Evolutionary conservation across 345 rosid species (phyloP), one percentile per base, ranked within the genome.

Genomic region (Salix caprea): DNA sequence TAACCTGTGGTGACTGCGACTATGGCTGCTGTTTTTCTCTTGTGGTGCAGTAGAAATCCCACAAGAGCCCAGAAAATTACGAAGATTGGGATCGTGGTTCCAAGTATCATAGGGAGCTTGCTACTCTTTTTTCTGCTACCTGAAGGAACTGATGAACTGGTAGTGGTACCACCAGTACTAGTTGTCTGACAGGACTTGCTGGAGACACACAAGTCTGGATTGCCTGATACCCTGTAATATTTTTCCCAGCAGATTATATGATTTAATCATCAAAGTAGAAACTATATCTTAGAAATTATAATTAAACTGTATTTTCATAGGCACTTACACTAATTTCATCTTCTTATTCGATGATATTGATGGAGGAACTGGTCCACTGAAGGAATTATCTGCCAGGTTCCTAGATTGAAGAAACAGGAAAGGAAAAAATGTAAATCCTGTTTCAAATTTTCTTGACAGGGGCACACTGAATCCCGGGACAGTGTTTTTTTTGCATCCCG

Each of bases 41-140:
- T 84, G 10, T 84, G 83, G 65, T 48, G 86, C 6, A 62, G 58
- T 7, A 74, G 6, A 9, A 78, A 32, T 54, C 83, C 81, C 40
- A 79, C 80, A 64, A 83, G 44, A 3, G 73, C 81, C 87, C 76
- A 81, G 16, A 83, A 37, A 54, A 84, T 64, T 1, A 83, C 2
- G 75, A 79, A 72, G 42, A 48, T 9, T 60, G 92, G 83, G 67
- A 89, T 76, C 12, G 75, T 62, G 69, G 76, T 44, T 70, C 90
- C 90, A 36, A 89, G 79, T 5, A 89, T 87, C 37, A 72, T 67
- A 0, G 86, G 88, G 13, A 74, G 67, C 64, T 80, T 85, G 78
- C 69, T 84, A 8, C 65, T 85, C 66, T 78, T 82, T 50, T 42
- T 73, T 7, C 67, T 6, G 28, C 73, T 1, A 18, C 73, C 56